Base-by-base conservation (phyloP, 192 early-diverging fungal genomes). In the Gamsiella multidivaricata region DNA sequence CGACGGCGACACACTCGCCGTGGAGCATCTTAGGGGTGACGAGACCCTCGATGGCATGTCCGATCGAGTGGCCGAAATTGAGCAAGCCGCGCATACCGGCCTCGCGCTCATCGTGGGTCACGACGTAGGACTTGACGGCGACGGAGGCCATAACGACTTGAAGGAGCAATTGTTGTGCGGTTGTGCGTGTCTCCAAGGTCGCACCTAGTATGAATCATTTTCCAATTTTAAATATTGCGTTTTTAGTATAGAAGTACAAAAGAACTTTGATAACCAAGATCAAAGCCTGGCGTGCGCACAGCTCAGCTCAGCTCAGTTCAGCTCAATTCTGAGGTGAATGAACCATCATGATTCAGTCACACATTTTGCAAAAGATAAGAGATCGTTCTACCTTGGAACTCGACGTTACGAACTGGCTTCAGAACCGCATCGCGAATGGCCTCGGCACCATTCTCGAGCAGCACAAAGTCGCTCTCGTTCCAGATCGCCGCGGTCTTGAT, bases 401-500 rank as follows among this genome's bases (percentile, higher is more conserved):
- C 69, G 39, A 79, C 60, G 9, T 69, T 47, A 20, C 70, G 61
- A 14, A 75, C 64, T 31, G 75, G 76, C 23, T 86, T 82, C 37
- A 92, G 80, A 31, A 92, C 92, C 3, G 92, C 91, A 14, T 88
- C 85, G 22, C 93, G 86, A 47, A 99, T 90, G 37, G 90, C 89
- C 50, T 91, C 93, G 10, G 91, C 88, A 51, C 92, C 84, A 65
- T 92, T 92, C 81, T 99, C 97, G 5, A 98, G 88, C 50, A 95
- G 84, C 4, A 88, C 86, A 83, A 99, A 99, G 82, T 98, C 96
- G 50, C 86, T 82, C 49, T 93, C 88, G 50, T 81, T 85, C 91
- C 92, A 96, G 78, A 99, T 96, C 29, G 96, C 95, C 4, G 96
- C 96, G 2, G 96, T 98, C 86, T 99, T 98, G 73, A 99, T 93